Conservation (phyloP, 2,329 filamentous ascomycete species). For the Colletotrichum phormii region DNA sequence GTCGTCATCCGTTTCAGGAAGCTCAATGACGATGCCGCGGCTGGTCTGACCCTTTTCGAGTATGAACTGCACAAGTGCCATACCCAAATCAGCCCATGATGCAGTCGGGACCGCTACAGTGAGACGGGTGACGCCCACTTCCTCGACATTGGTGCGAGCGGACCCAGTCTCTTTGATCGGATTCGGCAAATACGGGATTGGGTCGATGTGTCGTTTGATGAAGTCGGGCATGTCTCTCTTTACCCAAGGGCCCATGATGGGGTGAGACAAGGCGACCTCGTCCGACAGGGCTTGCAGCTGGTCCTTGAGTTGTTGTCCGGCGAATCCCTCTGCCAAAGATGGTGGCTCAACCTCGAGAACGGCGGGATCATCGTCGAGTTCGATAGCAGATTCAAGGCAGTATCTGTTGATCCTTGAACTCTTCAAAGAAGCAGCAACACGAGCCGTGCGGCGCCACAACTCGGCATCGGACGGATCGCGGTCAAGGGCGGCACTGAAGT, state of each 20-base stretch:
- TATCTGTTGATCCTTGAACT: conserved; percentile 69
- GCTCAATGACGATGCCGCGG: conserved; percentile 48
- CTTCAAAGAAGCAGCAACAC: conserved; percentile 68
- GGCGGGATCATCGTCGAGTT: conserved; percentile 74
- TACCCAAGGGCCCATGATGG: conserved; percentile 68
- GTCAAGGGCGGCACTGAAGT: conserved; percentile 70
- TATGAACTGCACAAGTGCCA: conserved; percentile 52
- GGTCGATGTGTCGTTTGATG: conserved; percentile 68
- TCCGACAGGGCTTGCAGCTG: conserved; percentile 66
- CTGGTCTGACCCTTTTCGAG: conserved; percentile 49
- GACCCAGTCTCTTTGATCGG: conserved; percentile 54
- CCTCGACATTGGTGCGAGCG: conserved; percentile 24
- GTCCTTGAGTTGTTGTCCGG: conserved; percentile 70
- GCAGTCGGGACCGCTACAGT: conserved; percentile 45
- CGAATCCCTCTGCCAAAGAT: conserved; percentile 71
- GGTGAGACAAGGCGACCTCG: conserved; percentile 68
- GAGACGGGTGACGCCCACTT: conserved; percentile 38
- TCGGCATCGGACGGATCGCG: conserved; percentile 76
- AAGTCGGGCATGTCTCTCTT: conserved; percentile 62
- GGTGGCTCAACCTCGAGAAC: conserved; percentile 71
- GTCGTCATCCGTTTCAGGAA: conserved; percentile 51
- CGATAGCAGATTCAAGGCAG: conserved; percentile 74
- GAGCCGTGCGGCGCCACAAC: conserved; percentile 70
- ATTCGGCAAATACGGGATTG: conserved; percentile 71
- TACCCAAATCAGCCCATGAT: conserved; percentile 58